Evolutionary conservation across 306 rosid genomes (phyloP), one percentile per base, ranked within the genome.

Genomic region (Phaseolus lunatus): DNA sequence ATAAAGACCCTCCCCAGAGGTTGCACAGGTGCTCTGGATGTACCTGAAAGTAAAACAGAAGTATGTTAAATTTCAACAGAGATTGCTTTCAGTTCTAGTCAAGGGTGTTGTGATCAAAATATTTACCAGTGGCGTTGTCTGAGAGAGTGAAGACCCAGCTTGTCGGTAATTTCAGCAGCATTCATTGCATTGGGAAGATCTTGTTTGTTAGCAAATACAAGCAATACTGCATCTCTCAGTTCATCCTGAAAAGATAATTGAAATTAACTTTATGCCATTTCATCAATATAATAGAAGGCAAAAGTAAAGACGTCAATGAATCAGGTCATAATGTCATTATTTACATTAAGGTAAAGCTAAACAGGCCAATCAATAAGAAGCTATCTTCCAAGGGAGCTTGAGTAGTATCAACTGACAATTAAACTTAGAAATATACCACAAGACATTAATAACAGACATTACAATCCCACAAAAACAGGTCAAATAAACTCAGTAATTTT

Each of bases 181-280:
- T 95, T 95, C 99, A 95, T 95, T 75, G 99, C 99, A 39, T 95
- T 95, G 11, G 99, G 99, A 76, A 95, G 97, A 92, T 95, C 99
- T 85, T 95, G 99, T 78, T 95, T 95, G 98, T 95, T 95, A 67
- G 99, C 99, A 84, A 95, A 95, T 33, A 95, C 99, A 76, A 95
- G 97, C 86, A 95, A 83, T 45, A 95, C 99, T 57, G 99, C 99
- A 84, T 95, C 99, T 81, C 99, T 90, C 67, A 95, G 87, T 77
- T 95, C 99, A 82, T 95, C 99, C 99, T 95, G 82, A 79, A 81
- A 76, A 75, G 33, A 81, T 23, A 23, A 81, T 82, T 64, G 7
- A 57, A 50, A 45, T 39, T 43, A 43, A 11, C 48, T 50, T 5
- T 2, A 11, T 45, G 41, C 2, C 23, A 57, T 66, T 79, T 41